phyloP scores from a whole-genome alignment of 306 rosid genomes.

The Cotoneaster glaucophyllus region DNA sequence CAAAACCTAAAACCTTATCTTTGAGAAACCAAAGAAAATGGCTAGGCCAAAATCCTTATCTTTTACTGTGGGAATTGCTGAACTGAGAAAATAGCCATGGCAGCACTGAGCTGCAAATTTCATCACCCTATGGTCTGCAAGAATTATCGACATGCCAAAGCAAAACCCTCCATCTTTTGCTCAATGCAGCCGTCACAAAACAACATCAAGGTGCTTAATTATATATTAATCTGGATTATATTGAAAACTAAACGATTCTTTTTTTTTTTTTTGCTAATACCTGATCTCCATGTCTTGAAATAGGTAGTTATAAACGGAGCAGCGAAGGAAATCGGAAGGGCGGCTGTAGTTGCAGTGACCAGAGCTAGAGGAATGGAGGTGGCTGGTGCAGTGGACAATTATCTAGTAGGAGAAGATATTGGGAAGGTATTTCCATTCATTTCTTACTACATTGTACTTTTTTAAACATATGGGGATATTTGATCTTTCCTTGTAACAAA shows the following conservation, averaged over 20 bases:
- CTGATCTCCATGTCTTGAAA: neutral
- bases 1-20: conserved; percentile 42
- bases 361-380: conserved; percentile 62
- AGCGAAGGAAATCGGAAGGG: conserved; percentile 91
- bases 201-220: conserved; percentile 58
- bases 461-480: neutral
- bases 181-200: conserved; percentile 53
- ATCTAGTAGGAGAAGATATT: conserved; percentile 47
- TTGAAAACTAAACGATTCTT: neutral
- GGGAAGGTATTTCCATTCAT: conserved; percentile 30
- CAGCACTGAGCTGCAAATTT: conserved; percentile 45
- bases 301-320: conserved; percentile 89
- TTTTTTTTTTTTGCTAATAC: neutral
- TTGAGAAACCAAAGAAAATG: conserved; percentile 11
- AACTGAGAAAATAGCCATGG: conserved; percentile 44
- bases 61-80: conserved; percentile 16
- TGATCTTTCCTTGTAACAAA: neutral
- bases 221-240: neutral
- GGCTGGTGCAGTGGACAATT: conserved; percentile 52
- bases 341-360: conserved; percentile 77
- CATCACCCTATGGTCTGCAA: conserved; percentile 32
- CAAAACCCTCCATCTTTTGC: conserved; percentile 39
- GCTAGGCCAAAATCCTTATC: conserved; percentile 35
- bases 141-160: conserved; percentile 20
- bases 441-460: neutral